Evolutionary conservation across 495 filamentous ascomycete genomes (phyloP), one percentile per base, ranked within the genome.

Genomic region (Aspergillus asperescens): DNA sequence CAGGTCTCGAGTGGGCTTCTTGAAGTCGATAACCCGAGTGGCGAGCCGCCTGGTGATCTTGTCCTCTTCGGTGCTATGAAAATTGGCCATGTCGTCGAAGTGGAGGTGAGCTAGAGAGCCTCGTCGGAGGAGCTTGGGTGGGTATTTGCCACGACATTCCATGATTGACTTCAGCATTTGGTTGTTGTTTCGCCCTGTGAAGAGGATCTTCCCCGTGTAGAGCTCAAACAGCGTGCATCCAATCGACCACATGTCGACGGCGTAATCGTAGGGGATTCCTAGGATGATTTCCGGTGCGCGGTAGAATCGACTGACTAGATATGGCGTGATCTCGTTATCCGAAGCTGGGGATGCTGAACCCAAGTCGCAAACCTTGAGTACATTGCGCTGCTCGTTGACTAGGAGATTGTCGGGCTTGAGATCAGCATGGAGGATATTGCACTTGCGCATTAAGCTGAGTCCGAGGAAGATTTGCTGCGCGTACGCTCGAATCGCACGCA

Each of bases 391-490:
- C 56, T 95, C 90, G 58, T 90, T 95, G 50, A 92, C 85, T 57
- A 98, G 76, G 27, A 98, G 87, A 61, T 98, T 98, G 79, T 98
- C 93, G 4, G 93, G 93, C 65, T 98, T 98, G 54, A 98, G 67
- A 73, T 98, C 93, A 2, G 91, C 91, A 63, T 98, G 93, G 31
- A 98, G 73, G 63, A 97, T 88, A 68, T 90, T 88, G 77, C 87
- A 91, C 62, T 89, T 90, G 57, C 89, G 85, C 63, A 98, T 78
- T 50, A 93, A 80, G 62, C 82, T 83, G 48, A 97, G 70, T 1
- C 88, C 89, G 27, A 90, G 77, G 68, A 98, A 97, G 67, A 96
- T 94, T 70, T 97, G 94, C 57, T 88, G 86, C 13, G 91, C 90
- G 62, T 96, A 98, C 15, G 81, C 83, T 50, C 89, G 81, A 32